A percentile compares a stretch with the other conserved stretches of the same genome.
Evolutionary conservation across 805 yeast species (phyloP).

Genomic region (Pichia nanzhaoensis): DNA sequence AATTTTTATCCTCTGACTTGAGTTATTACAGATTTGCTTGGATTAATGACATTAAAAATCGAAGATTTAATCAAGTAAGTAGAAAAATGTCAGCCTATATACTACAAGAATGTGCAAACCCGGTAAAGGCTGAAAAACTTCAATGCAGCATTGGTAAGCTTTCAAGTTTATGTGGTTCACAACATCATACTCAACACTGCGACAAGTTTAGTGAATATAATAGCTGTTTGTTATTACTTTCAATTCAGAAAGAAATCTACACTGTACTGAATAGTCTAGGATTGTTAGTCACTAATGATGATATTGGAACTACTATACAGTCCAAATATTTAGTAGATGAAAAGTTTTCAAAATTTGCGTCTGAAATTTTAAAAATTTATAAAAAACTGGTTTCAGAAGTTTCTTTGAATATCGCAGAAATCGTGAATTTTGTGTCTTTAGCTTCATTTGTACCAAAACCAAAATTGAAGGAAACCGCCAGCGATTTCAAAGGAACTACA

Average conservation of each 20-base stretch:
- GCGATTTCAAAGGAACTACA: no score
- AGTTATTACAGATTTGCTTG: constrained; percentile 55
- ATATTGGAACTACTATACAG: background rate
- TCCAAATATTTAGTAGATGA: background rate
- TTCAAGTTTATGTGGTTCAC: constrained; percentile 35
- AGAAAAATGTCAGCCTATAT: constrained; percentile 35
- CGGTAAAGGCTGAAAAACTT: constrained; percentile 40
- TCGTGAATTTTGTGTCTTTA: constrained; percentile 1
- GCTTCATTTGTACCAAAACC: background rate
- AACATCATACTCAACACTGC: background rate
- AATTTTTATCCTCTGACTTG: constrained; percentile 43
- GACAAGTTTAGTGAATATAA: background rate
- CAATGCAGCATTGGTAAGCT: constrained; percentile 70
- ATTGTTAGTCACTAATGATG: background rate
- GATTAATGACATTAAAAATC: constrained; percentile 57
- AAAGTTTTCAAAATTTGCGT: background rate
- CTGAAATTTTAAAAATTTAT: background rate
- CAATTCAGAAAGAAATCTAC: constrained; percentile 4
- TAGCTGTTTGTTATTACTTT: background rate
- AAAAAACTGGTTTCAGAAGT: background rate
- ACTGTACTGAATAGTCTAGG: background rate
- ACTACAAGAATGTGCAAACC: constrained; percentile 35
- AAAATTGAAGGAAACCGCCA: background rate
- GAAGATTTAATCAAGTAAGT: constrained; percentile 46
- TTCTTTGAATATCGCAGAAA: constrained; percentile 2